A percentile compares a stretch with the other conserved stretches of the same genome.
Evolutionary conservation across 1,284 basidiomycete genomes (phyloP).

Genomic region (Prillingera fragicola): DNA sequence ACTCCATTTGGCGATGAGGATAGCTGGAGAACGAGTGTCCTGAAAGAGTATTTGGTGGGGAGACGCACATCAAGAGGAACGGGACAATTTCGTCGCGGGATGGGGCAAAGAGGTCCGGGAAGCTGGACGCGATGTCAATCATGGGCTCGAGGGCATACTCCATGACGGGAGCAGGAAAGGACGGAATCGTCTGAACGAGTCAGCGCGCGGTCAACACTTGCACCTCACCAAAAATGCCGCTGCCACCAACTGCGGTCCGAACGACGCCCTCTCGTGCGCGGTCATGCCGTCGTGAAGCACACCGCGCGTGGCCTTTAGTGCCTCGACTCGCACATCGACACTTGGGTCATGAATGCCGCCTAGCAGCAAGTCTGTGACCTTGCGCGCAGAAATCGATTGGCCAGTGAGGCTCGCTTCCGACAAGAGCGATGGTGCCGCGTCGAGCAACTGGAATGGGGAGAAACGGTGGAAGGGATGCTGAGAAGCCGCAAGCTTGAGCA

Average conservation of each 20-base stretch:
- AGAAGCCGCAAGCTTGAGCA: constrained; percentile 33
- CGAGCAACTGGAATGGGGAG: constrained; percentile 39
- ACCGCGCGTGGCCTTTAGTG: constrained; percentile 35
- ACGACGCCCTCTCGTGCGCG: constrained; percentile 24
- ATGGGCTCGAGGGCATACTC: constrained; percentile 55
- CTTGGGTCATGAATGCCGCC: constrained; percentile 37
- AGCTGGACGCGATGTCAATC: constrained; percentile 63
- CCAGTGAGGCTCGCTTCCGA: constrained; percentile 25
- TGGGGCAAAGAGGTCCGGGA: constrained; percentile 59
- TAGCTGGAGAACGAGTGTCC: constrained; percentile 28
- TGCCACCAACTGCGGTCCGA: constrained; percentile 24
- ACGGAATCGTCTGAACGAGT: constrained; percentile 10
- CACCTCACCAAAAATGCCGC: constrained; percentile 30
- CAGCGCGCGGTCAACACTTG: not conserved
- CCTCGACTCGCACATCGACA: constrained; percentile 38
- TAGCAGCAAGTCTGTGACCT: constrained; percentile 33
- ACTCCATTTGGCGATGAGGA: constrained; percentile 26
- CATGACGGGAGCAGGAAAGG: constrained; percentile 25
- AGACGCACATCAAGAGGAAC: constrained; percentile 52
- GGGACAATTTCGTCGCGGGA: constrained; percentile 62
- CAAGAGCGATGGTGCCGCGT: constrained; percentile 30
- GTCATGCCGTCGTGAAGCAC: constrained; percentile 32
- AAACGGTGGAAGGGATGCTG: constrained; percentile 38
- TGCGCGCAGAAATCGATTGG: constrained; percentile 18
- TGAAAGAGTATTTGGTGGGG: constrained; percentile 23